Base-by-base conservation (phyloP, 495 filamentous ascomycete species). In the Elaphomyces granulatus region DNA sequence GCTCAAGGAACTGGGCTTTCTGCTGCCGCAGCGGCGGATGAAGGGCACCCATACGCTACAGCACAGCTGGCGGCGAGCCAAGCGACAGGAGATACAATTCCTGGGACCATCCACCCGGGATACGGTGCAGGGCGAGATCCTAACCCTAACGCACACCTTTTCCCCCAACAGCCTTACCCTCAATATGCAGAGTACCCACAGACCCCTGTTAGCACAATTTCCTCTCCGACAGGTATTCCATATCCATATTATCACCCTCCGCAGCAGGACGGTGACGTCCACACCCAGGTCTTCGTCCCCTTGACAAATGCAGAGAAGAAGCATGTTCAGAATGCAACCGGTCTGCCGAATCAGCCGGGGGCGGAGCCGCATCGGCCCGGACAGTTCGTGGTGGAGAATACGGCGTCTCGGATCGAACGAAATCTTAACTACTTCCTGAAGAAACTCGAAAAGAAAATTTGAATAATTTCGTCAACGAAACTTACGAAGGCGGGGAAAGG, bases 381-480 rank as follows among this genome's bases (percentile, higher is more conserved):
- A n/a, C n/a, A n/a, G n/a, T n/a, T n/a, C n/a, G n/a, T n/a, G n/a
- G 50, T 93, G 17, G 85, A 87, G 47, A 72, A 80, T 38, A 61
- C 68, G 33, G 77, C 78, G n/a, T 71, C 67, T 1, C 66, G 70
- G 47, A 46, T 90, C 36, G 87, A 94, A 62, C 80, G 75, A 56
- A 77, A 80, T 2, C 75, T 93, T 10, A 79, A 80, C 42, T 68
- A 79, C 26, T 79, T 92, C 56, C 64, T 94, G 50, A 93, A 86
- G 75, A 86, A 76, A 61, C 65, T 94, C 52, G 87, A 94, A 68
- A 90, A 90, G 72, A 81, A 74, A 53, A 74, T 88, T 55, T 80
- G 66, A 54, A n/a, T n/a, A n/a, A n/a, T n/a, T n/a, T n/a, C n/a
- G n/a, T n/a, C n/a, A n/a, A n/a, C n/a, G n/a, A n/a, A n/a, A n/a